Conservation (phyloP, 805 yeast species). For the Candida tibetensis region DNA sequence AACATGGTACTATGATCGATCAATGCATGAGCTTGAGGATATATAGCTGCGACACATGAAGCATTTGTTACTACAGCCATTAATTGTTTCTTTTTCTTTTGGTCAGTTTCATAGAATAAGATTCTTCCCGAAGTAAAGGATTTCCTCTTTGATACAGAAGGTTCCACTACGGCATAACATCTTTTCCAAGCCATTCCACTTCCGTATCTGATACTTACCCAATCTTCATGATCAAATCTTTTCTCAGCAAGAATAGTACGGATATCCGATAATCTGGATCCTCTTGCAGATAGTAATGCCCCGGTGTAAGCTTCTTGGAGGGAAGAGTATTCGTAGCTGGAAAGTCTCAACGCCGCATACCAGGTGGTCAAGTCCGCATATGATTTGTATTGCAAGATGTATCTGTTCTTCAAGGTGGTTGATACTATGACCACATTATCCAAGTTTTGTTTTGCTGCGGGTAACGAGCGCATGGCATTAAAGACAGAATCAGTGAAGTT, state of each 20-base stretch:
- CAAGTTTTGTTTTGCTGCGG: slow-evolving; percentile 60
- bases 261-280: slow-evolving; percentile 82
- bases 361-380: slow-evolving; percentile 65
- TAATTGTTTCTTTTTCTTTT: slow-evolving; percentile 63
- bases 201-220: slow-evolving; percentile 94
- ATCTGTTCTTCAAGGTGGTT: slow-evolving; percentile 89
- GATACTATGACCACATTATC: slow-evolving; percentile 83
- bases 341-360: slow-evolving; percentile 79
- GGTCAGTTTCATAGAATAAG: slow-evolving; percentile 79
- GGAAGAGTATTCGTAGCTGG: slow-evolving; percentile 75
- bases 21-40: slow-evolving; percentile 78
- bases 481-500: slow-evolving; percentile 89
- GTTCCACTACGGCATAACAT: slow-evolving; percentile 86
- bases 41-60: slow-evolving; percentile 78
- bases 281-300: slow-evolving; percentile 87
- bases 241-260: slow-evolving; percentile 81
- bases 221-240: slow-evolving; percentile 83
- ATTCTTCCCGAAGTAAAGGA: slow-evolving; percentile 60
- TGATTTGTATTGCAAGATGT: slow-evolving; percentile 72
- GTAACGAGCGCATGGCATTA: slow-evolving; percentile 65
- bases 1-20: slow-evolving; percentile 87
- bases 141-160: slow-evolving; percentile 52
- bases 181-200: slow-evolving; percentile 98
- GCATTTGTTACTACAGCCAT: slow-evolving; percentile 79
- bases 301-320: slow-evolving; percentile 97